phyloP scores from a whole-genome alignment of 2,329 filamentous ascomycete species.

The Claviceps cyperi region DNA sequence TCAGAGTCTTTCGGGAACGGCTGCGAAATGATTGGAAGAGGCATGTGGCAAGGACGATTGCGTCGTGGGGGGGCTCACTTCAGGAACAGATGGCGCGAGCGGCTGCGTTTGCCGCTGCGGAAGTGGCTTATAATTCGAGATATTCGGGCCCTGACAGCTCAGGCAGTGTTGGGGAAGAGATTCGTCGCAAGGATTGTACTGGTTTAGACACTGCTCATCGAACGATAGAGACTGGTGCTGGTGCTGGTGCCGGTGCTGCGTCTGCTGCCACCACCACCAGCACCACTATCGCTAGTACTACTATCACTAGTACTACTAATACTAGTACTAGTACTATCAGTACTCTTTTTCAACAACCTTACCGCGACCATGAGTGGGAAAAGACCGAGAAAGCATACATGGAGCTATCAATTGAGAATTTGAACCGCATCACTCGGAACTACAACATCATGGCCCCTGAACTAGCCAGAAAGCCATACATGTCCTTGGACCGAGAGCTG shows the following conservation, averaged over 20 bases:
- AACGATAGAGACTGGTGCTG: background rate
- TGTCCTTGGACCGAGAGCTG: conserved; percentile 69
- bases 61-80: conserved; percentile 61
- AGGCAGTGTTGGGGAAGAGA: too few relatives aligned
- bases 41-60: conserved; percentile 65
- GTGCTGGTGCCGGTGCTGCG: too few relatives aligned
- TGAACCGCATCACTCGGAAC: conserved; percentile 68
- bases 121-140: conserved; percentile 20
- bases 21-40: conserved; percentile 72
- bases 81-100: conserved; percentile 60
- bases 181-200: background rate
- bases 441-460: conserved; percentile 95
- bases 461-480: conserved; percentile 86
- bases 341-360: conserved; percentile 36
- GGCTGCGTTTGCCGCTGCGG: conserved; percentile 59
- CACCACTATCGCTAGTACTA: too few relatives aligned
- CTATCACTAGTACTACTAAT: background rate
- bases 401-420: conserved; percentile 56
- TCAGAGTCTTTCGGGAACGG: conserved; percentile 56
- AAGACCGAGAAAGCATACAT: conserved; percentile 60
- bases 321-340: too few relatives aligned
- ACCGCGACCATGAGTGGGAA: conserved; percentile 70
- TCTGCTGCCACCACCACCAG: too few relatives aligned
- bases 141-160: too few relatives aligned
- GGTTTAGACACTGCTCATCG: background rate